Percentiles rank a stretch among this genome's conserved stretches.
phyloP scores from a whole-genome alignment of 148 eudicot genomes.

The Rhododendron kiyosumense region DNA sequence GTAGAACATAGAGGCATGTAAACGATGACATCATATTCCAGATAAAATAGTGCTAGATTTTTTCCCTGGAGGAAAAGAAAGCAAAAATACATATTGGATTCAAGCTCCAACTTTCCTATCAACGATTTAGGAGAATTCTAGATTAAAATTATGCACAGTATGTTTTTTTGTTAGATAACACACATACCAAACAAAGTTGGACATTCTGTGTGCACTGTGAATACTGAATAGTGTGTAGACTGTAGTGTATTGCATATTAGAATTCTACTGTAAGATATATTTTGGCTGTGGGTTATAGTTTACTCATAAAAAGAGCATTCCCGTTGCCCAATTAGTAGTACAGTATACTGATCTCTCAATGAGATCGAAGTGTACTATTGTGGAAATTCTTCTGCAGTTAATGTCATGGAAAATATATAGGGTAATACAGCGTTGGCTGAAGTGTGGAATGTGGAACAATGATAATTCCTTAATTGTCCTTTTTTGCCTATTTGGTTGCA shows the following conservation, averaged over 20 bases:
- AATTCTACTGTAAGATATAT: neutral
- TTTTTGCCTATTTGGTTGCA: neutral
- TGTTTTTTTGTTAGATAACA: neutral
- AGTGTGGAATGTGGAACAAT: neutral
- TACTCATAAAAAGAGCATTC: neutral
- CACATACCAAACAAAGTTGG: neutral
- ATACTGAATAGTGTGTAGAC: neutral
- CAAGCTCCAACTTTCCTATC: neutral
- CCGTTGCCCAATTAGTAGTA: neutral
- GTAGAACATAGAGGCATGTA: neutral
- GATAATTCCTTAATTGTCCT: neutral
- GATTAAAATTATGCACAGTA: neutral
- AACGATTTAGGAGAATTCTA: neutral
- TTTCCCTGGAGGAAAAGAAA: neutral
- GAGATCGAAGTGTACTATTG: neutral
- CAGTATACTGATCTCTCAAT: neutral
- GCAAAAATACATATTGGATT: neutral
- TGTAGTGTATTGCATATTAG: neutral
- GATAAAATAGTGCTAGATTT: neutral
- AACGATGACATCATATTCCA: neutral
- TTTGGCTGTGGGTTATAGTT: too few species aligned
- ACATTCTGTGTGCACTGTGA: neutral
- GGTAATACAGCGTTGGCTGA: neutral
- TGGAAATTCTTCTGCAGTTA: neutral
- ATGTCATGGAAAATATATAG: neutral